These are phyloP conservation scores for Trichoderma arundinaceum DNA, from an alignment of 2,329 filamentous ascomycete genomes.

Conservation along the genomic window DNA sequence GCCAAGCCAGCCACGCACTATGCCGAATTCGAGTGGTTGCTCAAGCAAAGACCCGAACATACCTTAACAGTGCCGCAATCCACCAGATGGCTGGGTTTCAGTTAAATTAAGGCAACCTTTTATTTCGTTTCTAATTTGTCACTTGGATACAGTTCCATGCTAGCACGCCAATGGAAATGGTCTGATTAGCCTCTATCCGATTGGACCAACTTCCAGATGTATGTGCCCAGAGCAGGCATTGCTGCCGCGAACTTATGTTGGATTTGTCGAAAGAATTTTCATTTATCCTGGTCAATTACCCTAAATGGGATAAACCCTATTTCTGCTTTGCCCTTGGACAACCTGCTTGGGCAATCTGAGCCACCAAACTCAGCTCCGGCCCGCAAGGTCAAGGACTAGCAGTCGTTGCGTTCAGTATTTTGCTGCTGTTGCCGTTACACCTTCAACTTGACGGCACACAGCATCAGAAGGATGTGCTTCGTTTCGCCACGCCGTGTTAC, in stretches of 20 bases:
- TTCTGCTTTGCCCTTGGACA: slow-evolving; percentile 11
- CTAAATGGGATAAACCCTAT: slow-evolving; percentile 6
- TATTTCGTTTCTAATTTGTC: slow-evolving; percentile 21
- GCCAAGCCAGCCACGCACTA: slow-evolving; percentile 24
- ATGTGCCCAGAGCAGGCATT: slow-evolving; percentile 27
- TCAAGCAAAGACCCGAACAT: slow-evolving; percentile 20
- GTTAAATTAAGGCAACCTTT: slow-evolving; percentile 15
- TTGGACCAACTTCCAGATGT: slow-evolving; percentile 9
- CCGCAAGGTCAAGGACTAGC: not conserved
- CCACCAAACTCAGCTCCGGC: slow-evolving; percentile 9
- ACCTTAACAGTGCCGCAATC: slow-evolving; percentile 15
- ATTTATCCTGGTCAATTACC: slow-evolving; percentile 15
- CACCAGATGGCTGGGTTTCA: slow-evolving; percentile 23
- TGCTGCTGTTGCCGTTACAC: slow-evolving; percentile 11
- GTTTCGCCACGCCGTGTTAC: slow-evolving; percentile 20
- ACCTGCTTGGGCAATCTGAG: slow-evolving; percentile 8
- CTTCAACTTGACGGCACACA: not conserved
- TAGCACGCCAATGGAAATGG: slow-evolving; percentile 10
- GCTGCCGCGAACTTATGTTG: slow-evolving; percentile 16
- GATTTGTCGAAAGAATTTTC: slow-evolving; percentile 16
- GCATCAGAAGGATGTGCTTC: slow-evolving; percentile 15
- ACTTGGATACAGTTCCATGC: slow-evolving; percentile 8
- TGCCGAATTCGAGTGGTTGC: slow-evolving; percentile 13
- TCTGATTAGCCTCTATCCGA: slow-evolving; percentile 18
- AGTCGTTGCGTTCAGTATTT: not conserved